Evolutionary conservation across 768 basidiomycete species (phyloP), one percentile per base, ranked within the genome.

Genomic region (Suillus placidus): DNA sequence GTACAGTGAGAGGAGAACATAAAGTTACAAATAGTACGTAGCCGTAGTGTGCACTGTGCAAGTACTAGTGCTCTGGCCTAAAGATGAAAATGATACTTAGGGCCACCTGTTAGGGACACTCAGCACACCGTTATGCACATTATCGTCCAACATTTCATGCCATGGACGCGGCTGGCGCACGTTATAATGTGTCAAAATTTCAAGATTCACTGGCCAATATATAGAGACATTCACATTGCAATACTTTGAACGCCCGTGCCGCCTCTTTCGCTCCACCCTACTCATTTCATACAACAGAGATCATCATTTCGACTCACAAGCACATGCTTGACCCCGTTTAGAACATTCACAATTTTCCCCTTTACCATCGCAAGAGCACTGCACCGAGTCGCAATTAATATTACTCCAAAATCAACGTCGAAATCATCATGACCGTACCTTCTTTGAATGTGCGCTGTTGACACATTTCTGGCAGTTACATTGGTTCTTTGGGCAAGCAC

Each of bases 401-500:
- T 26, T n/a, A 13, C 12, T 14, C 38, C 26, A 35, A 1, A 12
- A 26, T 9, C 9, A 2, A 6, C 1, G 37, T 26, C 37, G 1
- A 14, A 38, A 35, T 10, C 9, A 20, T 26, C 16, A 9, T 30
- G 8, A 10, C 12, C 52, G 12, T 40, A 72, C 75, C 63, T 74
- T 69, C 30, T 55, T 42, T 23, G 76, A 70, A 60, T 73, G 72
- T 7, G 73, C 65, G 56, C 70, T 74, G 49, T 80, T 80, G 7
- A 67, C 66, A 66, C 79, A 80, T 32, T 66, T 47, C n/a, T 64
- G 34, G 66, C 79, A 80, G 57, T 72, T 61, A 52, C 79, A 80
- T 55, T 70, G 69, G 61, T 71, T 71, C 65, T 73, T 75, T 3
- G 74, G 52, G 61, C 79, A 80, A 3, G 63, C 23, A 56, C 78